Percentiles rank a stretch among this genome's conserved stretches.
These are phyloP conservation scores for Colletotrichum nymphaeae DNA, from an alignment of 2,329 filamentous ascomycete genomes.

Conservation along the genomic window DNA sequence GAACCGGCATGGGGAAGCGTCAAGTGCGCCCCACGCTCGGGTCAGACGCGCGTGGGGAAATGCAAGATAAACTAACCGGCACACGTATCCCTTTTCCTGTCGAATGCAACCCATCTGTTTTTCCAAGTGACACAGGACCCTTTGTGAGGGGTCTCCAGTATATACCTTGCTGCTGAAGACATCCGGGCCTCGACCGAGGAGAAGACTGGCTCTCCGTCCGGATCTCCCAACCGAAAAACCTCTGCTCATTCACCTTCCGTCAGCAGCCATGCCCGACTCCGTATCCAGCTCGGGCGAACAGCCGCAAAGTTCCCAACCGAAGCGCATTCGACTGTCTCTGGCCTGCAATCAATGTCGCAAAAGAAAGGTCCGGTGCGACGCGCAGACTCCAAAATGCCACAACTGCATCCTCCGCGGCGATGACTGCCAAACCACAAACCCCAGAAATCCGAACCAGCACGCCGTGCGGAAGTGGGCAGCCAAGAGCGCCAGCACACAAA, in stretches of 20 bases:
- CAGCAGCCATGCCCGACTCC: slow-evolving; percentile 10
- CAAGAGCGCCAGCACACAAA: slow-evolving; percentile 27
- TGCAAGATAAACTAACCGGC: slow-evolving; percentile 9
- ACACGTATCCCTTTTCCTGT: neutral
- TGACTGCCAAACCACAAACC: slow-evolving; percentile 40
- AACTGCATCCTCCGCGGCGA: slow-evolving; percentile 46
- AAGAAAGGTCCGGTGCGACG: slow-evolving; percentile 44
- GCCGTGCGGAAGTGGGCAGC: slow-evolving; percentile 37
- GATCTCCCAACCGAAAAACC: slow-evolving; percentile 1
- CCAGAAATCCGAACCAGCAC: slow-evolving; percentile 36
- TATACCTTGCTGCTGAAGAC: slow-evolving; percentile 11
- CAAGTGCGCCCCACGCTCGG: slow-evolving; percentile 2
- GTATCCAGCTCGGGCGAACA: slow-evolving; percentile 16
- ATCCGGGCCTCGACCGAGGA: slow-evolving; percentile 22
- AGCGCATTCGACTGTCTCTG: slow-evolving; percentile 38
- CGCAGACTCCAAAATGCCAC: slow-evolving; percentile 41
- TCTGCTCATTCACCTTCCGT: neutral
- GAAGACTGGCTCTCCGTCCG: neutral
- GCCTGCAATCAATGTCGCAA: slow-evolving; percentile 42
- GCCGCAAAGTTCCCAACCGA: slow-evolving; percentile 14
- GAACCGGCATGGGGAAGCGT: neutral
- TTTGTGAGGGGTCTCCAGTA: neutral
- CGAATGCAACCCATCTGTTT: neutral
- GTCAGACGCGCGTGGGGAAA: slow-evolving; percentile 3
- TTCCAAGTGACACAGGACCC: neutral